Percentiles rank a stretch among this genome's conserved stretches.
Conservation (phyloP, 2,329 filamentous ascomycete genomes). For the Akanthomyces muscarius region DNA sequence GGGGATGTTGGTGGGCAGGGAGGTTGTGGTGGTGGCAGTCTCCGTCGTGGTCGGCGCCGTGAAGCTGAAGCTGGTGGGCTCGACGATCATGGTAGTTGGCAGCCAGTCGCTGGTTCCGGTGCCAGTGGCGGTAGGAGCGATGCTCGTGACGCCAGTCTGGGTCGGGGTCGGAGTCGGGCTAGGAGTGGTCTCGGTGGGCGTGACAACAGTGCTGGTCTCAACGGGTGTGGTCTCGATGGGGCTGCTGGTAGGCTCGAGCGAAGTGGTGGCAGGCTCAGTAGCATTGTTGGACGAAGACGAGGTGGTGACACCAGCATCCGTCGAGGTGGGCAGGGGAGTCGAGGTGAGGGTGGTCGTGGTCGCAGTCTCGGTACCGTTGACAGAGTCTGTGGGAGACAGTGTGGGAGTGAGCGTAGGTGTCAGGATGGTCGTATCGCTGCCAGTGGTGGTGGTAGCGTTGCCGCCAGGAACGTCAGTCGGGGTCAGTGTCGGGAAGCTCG, state of each 20-base stretch:
- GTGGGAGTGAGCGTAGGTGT: background rate
- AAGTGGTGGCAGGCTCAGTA: background rate
- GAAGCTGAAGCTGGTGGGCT: slow-evolving; percentile 39
- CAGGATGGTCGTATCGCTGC: slow-evolving; percentile 5
- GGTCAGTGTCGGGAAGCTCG: slow-evolving; percentile 9
- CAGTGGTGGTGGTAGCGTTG: slow-evolving; percentile 16
- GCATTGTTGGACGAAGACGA: background rate
- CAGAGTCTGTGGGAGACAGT: background rate
- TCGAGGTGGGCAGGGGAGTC: background rate
- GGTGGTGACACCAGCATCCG: slow-evolving; percentile 17
- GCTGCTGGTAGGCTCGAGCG: background rate
- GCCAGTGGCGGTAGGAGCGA: slow-evolving; percentile 41
- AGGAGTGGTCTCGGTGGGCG: slow-evolving; percentile 17
- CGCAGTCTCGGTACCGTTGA: slow-evolving; percentile 3
- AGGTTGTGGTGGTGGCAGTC: slow-evolving; percentile 41
- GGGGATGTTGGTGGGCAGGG: slow-evolving; percentile 65
- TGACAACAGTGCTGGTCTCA: slow-evolving; percentile 7
- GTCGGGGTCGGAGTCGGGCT: slow-evolving; percentile 2
- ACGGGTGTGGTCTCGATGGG: background rate
- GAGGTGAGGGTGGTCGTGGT: background rate
- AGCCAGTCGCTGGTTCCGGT: slow-evolving; percentile 46
- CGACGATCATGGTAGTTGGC: slow-evolving; percentile 59
- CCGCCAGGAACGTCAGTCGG: slow-evolving; percentile 3
- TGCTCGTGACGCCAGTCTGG: slow-evolving; percentile 34
- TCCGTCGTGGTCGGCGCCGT: slow-evolving; percentile 25